Evolutionary conservation across 2,329 filamentous ascomycete species (phyloP), one percentile per base, ranked within the genome.

Genomic region (Epichloe sylvatica): DNA sequence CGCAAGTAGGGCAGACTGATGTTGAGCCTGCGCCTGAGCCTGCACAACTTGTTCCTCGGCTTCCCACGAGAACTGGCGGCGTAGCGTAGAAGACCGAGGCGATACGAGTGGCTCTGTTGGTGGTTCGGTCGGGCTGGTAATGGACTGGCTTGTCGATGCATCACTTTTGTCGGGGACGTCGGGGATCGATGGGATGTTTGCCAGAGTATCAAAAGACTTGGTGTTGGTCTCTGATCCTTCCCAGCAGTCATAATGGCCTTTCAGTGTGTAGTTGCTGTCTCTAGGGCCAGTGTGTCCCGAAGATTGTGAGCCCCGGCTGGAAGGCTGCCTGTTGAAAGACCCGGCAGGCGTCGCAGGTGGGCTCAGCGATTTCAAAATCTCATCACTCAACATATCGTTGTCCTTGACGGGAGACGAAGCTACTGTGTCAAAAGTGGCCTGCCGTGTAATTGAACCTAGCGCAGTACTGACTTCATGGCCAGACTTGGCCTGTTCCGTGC

Each of bases 291-390:
- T 52, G 8, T 52, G 51, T 4, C 49, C 53, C 4, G 52, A 54
- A 5, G 57, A 50, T n/a, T 56, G 46, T 8, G 60, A 52, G 12
- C 52, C 51, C 30, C 54, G 52, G 6, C 52, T 43, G 19, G 53
- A 54, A 8, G 56, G 54, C 13, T 50, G 53, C 8, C 11, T 38
- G 8, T 17, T 51, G 49, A 30, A 54, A 50, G 23, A 49, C 1
- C 58, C 50, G 6, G 52, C 40, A 36, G 58, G 41, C 33, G 43
- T 54, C 13, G 65, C 66, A 13, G 69, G 61, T 0, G 81, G 75
- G 49, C 74, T 81, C 2, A 90, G 69, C 40, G 80, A 84, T 51
- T 77, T 79, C 48, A 87, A 79, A 49, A 90, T 90, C 57, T 90
- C 86, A 52, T 86, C 82, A 30, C 80, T 75, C 44, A 90, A 63